Percentiles rank a stretch among this genome's conserved stretches.
Evolutionary conservation across 805 yeast genomes (phyloP).

Genomic region (Danielia oregonensis): DNA sequence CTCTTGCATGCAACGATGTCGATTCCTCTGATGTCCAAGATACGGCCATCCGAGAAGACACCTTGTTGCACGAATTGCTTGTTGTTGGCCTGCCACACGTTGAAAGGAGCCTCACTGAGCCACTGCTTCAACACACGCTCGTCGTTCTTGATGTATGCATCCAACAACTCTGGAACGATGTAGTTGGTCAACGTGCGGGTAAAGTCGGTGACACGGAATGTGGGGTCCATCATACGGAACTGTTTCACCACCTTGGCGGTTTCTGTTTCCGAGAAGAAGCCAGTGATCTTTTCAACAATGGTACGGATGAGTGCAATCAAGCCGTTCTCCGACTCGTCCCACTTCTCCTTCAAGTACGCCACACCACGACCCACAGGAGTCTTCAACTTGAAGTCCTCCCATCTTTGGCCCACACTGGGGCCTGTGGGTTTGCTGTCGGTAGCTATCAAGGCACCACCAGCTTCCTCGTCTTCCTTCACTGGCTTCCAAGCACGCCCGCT

Average conservation of each 20-base stretch:
- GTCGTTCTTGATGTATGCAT: constrained; percentile 92
- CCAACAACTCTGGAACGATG: constrained; percentile 91
- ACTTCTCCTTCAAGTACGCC: constrained; percentile 59
- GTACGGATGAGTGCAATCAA: constrained; percentile 78
- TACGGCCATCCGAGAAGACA: constrained; percentile 83
- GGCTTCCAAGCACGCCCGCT: constrained; percentile 61
- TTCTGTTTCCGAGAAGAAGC: constrained; percentile 94
- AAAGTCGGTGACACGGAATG: constrained; percentile 75
- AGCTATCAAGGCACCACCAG: constrained; percentile 77
- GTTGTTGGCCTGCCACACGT: constrained; percentile 89
- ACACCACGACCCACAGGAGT: constrained; percentile 66
- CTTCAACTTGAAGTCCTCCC: constrained; percentile 63
- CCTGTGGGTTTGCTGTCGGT: constrained; percentile 78
- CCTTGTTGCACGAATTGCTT: constrained; percentile 91
- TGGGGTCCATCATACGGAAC: constrained; percentile 87
- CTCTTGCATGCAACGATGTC: constrained; percentile 86
- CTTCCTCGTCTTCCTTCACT: constrained; percentile 73
- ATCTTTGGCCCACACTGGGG: constrained; percentile 59
- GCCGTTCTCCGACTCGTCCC: constrained; percentile 96
- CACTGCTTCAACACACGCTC: constrained; percentile 77
- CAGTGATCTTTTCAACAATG: constrained; percentile 72
- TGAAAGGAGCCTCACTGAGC: constrained; percentile 96
- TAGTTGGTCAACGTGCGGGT: constrained; percentile 82
- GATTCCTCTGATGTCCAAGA: constrained; percentile 91
- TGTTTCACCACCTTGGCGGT: constrained; percentile 85